phyloP scores from a whole-genome alignment of 495 filamentous ascomycete genomes.

The Penicillium mononematosum region DNA sequence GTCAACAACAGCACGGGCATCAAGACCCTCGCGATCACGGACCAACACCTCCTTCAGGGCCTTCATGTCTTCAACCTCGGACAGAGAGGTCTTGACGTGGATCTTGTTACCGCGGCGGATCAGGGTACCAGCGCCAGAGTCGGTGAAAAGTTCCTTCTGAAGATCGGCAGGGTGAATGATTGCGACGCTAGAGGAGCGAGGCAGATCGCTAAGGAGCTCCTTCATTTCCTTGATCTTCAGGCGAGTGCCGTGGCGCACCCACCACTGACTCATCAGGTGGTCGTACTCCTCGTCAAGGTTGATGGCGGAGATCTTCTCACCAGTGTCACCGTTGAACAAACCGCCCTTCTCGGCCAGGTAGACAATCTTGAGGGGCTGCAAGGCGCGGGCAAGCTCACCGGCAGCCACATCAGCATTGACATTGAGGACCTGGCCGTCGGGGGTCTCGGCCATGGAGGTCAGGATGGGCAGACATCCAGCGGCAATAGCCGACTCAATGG shows the following conservation, averaged over 20 bases:
- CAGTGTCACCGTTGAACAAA: slow-evolving; percentile 87
- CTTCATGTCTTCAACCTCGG: slow-evolving; percentile 75
- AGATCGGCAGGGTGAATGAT: slow-evolving; percentile 95
- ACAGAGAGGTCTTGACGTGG: slow-evolving; percentile 66
- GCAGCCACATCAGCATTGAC: slow-evolving; percentile 98
- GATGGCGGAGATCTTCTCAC: slow-evolving; percentile 95
- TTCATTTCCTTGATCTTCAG: slow-evolving; percentile 99
- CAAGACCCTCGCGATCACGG: slow-evolving; percentile 79
- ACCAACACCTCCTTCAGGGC: slow-evolving; percentile 80
- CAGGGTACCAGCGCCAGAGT: slow-evolving; percentile 91
- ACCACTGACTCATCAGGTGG: slow-evolving; percentile 88
- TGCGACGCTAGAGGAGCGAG: slow-evolving; percentile 89
- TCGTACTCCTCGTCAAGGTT: slow-evolving; percentile 98
- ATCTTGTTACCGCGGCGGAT: slow-evolving; percentile 93
- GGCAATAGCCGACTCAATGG: slow-evolving; percentile 88
- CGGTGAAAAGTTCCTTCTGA: slow-evolving; percentile 95
- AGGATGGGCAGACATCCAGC: slow-evolving; percentile 92
- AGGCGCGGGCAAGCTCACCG: slow-evolving; percentile 81
- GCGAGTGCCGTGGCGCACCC: slow-evolving; percentile 94
- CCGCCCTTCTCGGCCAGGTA: slow-evolving; percentile 98
- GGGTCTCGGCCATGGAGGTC: slow-evolving; percentile 94
- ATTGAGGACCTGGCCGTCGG: slow-evolving; percentile 91
- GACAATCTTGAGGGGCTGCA: slow-evolving; percentile 96
- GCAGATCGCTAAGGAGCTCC: slow-evolving; percentile 81
- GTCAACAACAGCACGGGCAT: slow-evolving; percentile 80